A percentile compares a stretch with the other conserved stretches of the same genome.
Conservation (phyloP, 768 basidiomycete species). For the Termitomyces sp. region DNA sequence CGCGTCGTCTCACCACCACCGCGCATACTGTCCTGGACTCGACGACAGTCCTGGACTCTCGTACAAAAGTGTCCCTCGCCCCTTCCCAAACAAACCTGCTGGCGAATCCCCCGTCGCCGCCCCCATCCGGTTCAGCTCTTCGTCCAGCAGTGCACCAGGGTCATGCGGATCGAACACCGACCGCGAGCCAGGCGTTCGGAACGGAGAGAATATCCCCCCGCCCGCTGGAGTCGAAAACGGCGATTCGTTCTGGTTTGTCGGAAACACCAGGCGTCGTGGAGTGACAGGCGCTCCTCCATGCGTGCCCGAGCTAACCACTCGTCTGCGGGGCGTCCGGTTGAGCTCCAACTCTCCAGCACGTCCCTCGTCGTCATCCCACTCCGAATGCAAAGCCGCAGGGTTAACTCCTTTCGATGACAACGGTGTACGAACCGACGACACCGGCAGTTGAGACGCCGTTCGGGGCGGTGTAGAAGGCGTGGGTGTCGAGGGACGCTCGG, state of each 20-base stretch:
- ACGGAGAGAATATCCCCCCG: constrained; percentile 28
- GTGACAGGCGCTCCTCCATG: constrained; percentile 27
- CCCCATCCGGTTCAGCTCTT: constrained; percentile 59
- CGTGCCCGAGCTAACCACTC: constrained; percentile 16
- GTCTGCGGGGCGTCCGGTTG: constrained; percentile 35
- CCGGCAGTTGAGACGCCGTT: constrained; percentile 15
- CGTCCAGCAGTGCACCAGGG: constrained; percentile 61
- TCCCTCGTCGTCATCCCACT: constrained; percentile 14
- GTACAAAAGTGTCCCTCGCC: constrained; percentile 51
- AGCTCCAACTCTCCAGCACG: constrained; percentile 17
- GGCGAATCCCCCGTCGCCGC: constrained; percentile 51
- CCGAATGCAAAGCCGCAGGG: constrained; percentile 24
- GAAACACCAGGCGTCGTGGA: constrained; percentile 33
- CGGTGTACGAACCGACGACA: constrained; percentile 20
- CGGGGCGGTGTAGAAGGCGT: constrained; percentile 19
- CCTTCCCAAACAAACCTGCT: constrained; percentile 59
- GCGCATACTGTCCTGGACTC: constrained; percentile 50
- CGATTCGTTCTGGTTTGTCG: constrained; percentile 30
- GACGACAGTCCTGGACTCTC: constrained; percentile 62
- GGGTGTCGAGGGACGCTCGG: constrained; percentile 10
- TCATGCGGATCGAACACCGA: constrained; percentile 68
- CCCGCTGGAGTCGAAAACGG: constrained; percentile 34
- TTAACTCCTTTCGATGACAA: constrained; percentile 25
- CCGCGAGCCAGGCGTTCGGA: constrained; percentile 47
- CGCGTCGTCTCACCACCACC: constrained; percentile 39